These are phyloP conservation scores for Botryotinia convoluta DNA, from an alignment of 2,329 filamentous ascomycete genomes.

Conservation along the genomic window DNA sequence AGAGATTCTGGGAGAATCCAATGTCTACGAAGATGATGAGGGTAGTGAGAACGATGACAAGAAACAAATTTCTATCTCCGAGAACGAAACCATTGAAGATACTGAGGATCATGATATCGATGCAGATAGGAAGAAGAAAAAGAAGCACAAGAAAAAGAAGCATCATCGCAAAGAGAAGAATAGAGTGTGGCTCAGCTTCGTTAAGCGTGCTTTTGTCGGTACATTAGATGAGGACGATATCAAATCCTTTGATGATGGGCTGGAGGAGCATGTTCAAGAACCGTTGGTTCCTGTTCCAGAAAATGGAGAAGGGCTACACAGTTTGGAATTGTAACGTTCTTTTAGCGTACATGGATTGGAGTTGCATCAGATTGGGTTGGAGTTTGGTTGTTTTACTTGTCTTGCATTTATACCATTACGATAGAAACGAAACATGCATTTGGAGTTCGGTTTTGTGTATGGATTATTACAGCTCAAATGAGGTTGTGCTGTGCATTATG, in stretches of 20 bases:
- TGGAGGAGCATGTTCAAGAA: not conserved
- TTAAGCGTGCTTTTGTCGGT: conserved; percentile 75
- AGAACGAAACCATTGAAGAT: conserved; percentile 33
- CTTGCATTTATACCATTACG: conserved; percentile 1
- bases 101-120: conserved; percentile 35
- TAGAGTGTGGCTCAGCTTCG: conserved; percentile 74
- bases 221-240: conserved; percentile 67
- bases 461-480: not conserved
- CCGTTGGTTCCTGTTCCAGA: not conserved
- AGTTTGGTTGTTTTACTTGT: not conserved
- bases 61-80: conserved; percentile 21
- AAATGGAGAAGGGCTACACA: not conserved
- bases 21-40: conserved; percentile 27
- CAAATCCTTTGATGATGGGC: conserved; percentile 31
- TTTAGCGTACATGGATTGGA: conserved; percentile 21
- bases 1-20: conserved; percentile 22
- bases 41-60: conserved; percentile 29
- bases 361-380: not conserved
- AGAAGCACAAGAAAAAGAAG: conserved; percentile 45
- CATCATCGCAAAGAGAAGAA: conserved; percentile 57
- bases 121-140: conserved; percentile 31
- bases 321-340: conserved; percentile 4
- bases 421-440: not conserved
- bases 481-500: not conserved
- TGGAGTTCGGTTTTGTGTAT: not conserved